phyloP scores from a whole-genome alignment of 2,329 filamentous ascomycete species.

The Tolypocladium capitatum region DNA sequence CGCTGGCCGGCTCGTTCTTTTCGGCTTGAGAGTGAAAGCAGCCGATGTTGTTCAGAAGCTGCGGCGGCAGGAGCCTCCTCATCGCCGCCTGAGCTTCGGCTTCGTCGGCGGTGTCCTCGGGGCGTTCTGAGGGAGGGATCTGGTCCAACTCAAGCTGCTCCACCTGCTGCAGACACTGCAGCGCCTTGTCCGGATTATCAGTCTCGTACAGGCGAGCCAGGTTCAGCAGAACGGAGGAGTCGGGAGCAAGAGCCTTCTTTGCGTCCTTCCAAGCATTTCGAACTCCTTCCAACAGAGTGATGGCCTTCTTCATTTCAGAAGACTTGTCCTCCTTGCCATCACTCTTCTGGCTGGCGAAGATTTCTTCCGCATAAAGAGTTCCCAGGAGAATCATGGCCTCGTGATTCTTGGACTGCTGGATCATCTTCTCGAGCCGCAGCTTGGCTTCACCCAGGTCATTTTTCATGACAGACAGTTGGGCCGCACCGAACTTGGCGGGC shows the following conservation, averaged over 20 bases:
- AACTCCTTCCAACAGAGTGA: constrained; percentile 70
- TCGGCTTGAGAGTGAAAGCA: constrained; percentile 89
- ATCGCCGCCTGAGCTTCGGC: constrained; percentile 46
- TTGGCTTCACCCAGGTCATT: constrained; percentile 86
- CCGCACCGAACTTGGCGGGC: constrained; percentile 87
- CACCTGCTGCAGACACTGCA: constrained; percentile 84
- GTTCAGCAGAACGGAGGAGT: constrained; percentile 81
- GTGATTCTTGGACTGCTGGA: constrained; percentile 67
- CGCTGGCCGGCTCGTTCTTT: constrained; percentile 64
- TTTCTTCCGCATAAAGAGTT: constrained; percentile 86
- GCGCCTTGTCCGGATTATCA: constrained; percentile 75
- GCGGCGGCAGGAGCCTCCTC: constrained; percentile 70
- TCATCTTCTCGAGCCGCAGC: constrained; percentile 84
- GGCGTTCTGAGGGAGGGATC: constrained; percentile 56
- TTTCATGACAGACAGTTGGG: constrained; percentile 75
- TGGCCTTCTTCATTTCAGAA: constrained; percentile 73
- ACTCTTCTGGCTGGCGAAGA: constrained; percentile 63
- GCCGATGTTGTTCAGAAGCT: constrained; percentile 92
- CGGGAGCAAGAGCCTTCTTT: constrained; percentile 68
- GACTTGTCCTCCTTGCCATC: constrained; percentile 77
- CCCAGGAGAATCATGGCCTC: constrained; percentile 90
- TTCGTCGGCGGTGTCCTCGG: constrained; percentile 42
- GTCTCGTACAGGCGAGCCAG: constrained; percentile 81
- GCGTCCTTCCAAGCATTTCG: constrained; percentile 84
- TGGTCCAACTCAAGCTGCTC: constrained; percentile 80